Conservation (phyloP, 2,329 filamentous ascomycete species). For the Laburnicola sp. region DNA sequence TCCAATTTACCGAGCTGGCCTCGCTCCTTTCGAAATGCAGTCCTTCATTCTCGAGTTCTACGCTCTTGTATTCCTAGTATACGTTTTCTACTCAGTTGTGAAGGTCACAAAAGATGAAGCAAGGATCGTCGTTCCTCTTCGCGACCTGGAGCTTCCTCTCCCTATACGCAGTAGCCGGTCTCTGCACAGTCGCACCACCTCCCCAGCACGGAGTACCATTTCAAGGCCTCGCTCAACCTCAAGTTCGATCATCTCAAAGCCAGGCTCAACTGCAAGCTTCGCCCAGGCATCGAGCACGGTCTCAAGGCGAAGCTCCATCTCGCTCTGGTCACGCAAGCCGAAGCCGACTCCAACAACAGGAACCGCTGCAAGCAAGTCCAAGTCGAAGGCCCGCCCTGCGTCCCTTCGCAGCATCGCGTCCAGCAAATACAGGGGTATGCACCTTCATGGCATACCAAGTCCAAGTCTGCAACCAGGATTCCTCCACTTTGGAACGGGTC, state of each 20-base stretch:
- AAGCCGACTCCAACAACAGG: slow-evolving; percentile 7
- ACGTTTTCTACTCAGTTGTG: slow-evolving; percentile 10
- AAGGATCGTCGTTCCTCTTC: slow-evolving; percentile 8
- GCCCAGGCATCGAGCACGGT: not conserved
- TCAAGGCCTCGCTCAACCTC: slow-evolving; percentile 1
- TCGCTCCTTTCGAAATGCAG: slow-evolving; percentile 2
- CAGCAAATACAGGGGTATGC: slow-evolving; percentile 5
- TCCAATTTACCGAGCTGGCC: not conserved
- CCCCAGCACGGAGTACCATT: slow-evolving; percentile 4
- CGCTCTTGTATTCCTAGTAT: slow-evolving; percentile 10
- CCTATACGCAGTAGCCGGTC: slow-evolving; percentile 9
- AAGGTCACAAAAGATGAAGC: slow-evolving; percentile 10
- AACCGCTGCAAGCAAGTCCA: slow-evolving; percentile 6
- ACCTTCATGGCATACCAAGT: slow-evolving; percentile 10
- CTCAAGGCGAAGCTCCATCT: slow-evolving; percentile 5
- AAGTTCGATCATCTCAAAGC: slow-evolving; percentile 4
- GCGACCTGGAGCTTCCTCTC: slow-evolving; percentile 7
- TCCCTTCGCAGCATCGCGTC: slow-evolving; percentile 8
- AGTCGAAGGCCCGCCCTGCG: slow-evolving; percentile 4
- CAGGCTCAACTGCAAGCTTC: slow-evolving; percentile 1
- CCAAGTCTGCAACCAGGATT: slow-evolving; percentile 8
- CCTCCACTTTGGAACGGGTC: not conserved
- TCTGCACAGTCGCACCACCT: slow-evolving; percentile 7
- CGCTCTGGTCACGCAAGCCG: slow-evolving; percentile 3
- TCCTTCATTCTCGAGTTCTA: slow-evolving; percentile 11